Base-by-base conservation (phyloP, 495 filamentous ascomycete genomes). In the Pyronema domesticum region DNA sequence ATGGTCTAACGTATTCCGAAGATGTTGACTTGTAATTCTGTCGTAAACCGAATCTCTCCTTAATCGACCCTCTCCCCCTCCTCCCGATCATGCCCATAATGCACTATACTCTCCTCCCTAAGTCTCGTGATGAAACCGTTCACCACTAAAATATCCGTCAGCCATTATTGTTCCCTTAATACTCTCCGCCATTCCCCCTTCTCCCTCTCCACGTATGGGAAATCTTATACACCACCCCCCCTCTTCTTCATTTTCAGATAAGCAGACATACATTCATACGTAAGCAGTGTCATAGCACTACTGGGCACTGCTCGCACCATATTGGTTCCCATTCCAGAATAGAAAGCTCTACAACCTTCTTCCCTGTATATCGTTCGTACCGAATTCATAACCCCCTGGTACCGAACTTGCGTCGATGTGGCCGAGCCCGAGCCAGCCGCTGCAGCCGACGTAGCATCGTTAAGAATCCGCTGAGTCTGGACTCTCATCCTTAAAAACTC, bases 261-360 rank as follows among this genome's bases (percentile, higher is more conserved):
- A 7, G 45, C 7, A 30, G 23, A 61, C 46, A 85, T 70, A 64
- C 81, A 86, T 70, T 99, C 91, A 67, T 94, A 99, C 14, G 91
- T 96, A 61, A 99, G 76, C 79, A 99, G 87, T 6, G 91, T 96
- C 37, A 94, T 95, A 65, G 93, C 93, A 17, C 89, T 89, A 35
- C 89, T 86, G 18, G 91, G 91, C 15, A 99, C 80, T 13, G 91
- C 93, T 50, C 91, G 78, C 73, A 95, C 84, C 75, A 99, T 82
- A 69, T 99, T 99, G 36, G 89, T 94, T 37, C 91, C 93, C 77
- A 99, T 93, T 30, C 91, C 91, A 17, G 87, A 86, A 65, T 99
- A 99, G 65, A 99, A 95, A 6, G 88, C 93, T 48, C 82, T 74
- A 87, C 93, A 95, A 1, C 91, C 91, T 68, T 99, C 91, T 68